These are phyloP conservation scores for Blastobotrys ciferrii DNA, from an alignment of 1,139 yeast species.

Conservation along the genomic window DNA sequence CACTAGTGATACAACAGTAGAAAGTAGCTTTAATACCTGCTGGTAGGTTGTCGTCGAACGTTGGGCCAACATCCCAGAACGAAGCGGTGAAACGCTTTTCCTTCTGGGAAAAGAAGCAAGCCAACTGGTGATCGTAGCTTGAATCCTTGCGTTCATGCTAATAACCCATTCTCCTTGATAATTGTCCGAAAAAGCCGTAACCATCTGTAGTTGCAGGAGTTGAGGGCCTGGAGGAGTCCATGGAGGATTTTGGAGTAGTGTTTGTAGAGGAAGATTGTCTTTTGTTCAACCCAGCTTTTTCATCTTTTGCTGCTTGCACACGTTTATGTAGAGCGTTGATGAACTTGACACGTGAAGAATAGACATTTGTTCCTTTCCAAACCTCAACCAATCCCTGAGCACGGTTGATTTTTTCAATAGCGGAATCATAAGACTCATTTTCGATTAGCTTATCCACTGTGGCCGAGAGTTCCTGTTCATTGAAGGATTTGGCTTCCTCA, in stretches of 20 bases:
- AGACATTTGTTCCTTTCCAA: conserved; percentile 34
- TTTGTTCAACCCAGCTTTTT: background rate
- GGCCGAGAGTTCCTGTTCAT: conserved; percentile 26
- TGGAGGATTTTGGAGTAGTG: conserved; percentile 8
- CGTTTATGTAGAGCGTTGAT: conserved; percentile 28
- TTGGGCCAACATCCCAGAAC: too few species aligned
- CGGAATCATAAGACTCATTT: conserved; percentile 25
- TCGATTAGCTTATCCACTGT: conserved; percentile 24
- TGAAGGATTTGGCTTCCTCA: conserved; percentile 29
- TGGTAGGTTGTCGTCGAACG: too few species aligned
- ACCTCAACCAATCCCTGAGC: conserved; percentile 27
- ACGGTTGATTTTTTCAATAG: conserved; percentile 25
- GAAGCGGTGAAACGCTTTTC: too few species aligned
- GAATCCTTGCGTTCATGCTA: conserved; percentile 1
- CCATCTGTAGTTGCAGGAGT: conserved; percentile 17
- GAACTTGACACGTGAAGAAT: conserved; percentile 25
- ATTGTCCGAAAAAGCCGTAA: conserved; percentile 25
- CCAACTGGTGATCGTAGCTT: background rate
- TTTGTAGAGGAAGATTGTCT: conserved; percentile 2
- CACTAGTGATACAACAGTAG: too few species aligned
- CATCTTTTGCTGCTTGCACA: conserved; percentile 24
- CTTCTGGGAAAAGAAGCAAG: too few species aligned
- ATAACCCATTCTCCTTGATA: conserved; percentile 25
- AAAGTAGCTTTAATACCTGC: too few species aligned
- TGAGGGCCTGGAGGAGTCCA: conserved; percentile 3